Conservation (phyloP, 805 yeast species). For the Candida insectalens region DNA sequence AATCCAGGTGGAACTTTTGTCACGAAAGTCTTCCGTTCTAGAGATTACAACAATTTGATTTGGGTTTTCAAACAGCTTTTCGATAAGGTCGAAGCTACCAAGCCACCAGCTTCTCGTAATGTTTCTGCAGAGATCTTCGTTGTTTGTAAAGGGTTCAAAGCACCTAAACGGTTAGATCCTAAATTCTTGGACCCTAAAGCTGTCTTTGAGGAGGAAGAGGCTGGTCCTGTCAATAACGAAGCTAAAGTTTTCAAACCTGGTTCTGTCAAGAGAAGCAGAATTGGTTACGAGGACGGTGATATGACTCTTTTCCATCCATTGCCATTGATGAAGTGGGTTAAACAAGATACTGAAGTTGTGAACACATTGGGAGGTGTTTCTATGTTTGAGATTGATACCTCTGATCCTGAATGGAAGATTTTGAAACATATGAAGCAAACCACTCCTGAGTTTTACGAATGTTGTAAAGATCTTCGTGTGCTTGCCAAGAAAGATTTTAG, state of each 20-base stretch:
- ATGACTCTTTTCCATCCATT: slow-evolving; percentile 59
- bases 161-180: slow-evolving; percentile 93
- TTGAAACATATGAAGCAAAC: slow-evolving; percentile 68
- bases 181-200: slow-evolving; percentile 83
- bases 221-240: slow-evolving; percentile 68
- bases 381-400: slow-evolving; percentile 51
- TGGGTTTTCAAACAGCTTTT: slow-evolving; percentile 97
- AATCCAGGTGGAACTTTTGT: slow-evolving; percentile 90
- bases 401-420: slow-evolving; percentile 63
- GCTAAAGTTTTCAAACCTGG: slow-evolving; percentile 94
- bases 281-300: slow-evolving; percentile 96
- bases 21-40: slow-evolving; percentile 96
- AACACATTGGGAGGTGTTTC: slow-evolving; percentile 67
- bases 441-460: slow-evolving; percentile 67
- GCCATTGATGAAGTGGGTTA: slow-evolving; percentile 74
- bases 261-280: slow-evolving; percentile 79
- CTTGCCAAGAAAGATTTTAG: slow-evolving; percentile 93
- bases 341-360: slow-evolving; percentile 67
- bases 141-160: slow-evolving; percentile 91
- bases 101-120: slow-evolving; percentile 98
- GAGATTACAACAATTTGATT: slow-evolving; percentile 91
- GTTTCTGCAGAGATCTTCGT: slow-evolving; percentile 99
- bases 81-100: slow-evolving; percentile 96
- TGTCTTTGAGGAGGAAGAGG: slow-evolving; percentile 87
- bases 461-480: slow-evolving; percentile 86